Conservation (phyloP, 2,329 filamentous ascomycete species). For the Sclerotinia glacialis region DNA sequence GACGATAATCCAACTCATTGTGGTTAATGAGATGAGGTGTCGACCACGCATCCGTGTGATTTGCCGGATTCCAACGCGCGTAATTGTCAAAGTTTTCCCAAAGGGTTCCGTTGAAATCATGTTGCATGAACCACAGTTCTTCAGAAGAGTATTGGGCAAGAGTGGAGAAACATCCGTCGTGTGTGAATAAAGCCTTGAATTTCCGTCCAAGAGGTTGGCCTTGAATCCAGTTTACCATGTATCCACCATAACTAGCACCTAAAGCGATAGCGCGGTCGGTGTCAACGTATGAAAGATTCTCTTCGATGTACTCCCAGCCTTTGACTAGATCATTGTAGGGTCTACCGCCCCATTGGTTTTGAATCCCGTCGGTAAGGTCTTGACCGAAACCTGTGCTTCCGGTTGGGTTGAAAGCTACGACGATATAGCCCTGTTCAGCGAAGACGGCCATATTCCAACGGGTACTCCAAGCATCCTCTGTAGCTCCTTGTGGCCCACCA, state of each 20-base stretch:
- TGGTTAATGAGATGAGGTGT: conserved; percentile 87
- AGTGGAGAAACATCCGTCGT: conserved; percentile 21
- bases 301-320: conserved; percentile 68
- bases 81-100: conserved; percentile 61
- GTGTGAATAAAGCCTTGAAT: conserved; percentile 61
- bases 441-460: conserved; percentile 82
- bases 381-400: conserved; percentile 76
- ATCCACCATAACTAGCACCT: conserved; percentile 70
- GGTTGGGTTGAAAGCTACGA: conserved; percentile 74
- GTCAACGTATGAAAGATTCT: conserved; percentile 64
- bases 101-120: conserved; percentile 60
- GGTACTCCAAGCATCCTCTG: conserved; percentile 72
- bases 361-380: conserved; percentile 55
- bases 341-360: conserved; percentile 46
- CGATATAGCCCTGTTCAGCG: conserved; percentile 80
- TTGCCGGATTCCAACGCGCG: conserved; percentile 64
- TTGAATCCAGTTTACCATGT: conserved; percentile 85
- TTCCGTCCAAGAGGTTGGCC: conserved; percentile 74
- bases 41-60: conserved; percentile 64
- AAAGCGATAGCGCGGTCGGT: conserved; percentile 64
- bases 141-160: conserved; percentile 55
- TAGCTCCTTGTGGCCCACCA: conserved; percentile 75
- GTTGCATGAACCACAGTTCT: conserved; percentile 64
- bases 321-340: conserved; percentile 79
- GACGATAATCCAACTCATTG: conserved; percentile 79